These are phyloP conservation scores for Streptanthus diversifolius DNA, from an alignment of 345 rosid genomes.

Conservation along the genomic window DNA sequence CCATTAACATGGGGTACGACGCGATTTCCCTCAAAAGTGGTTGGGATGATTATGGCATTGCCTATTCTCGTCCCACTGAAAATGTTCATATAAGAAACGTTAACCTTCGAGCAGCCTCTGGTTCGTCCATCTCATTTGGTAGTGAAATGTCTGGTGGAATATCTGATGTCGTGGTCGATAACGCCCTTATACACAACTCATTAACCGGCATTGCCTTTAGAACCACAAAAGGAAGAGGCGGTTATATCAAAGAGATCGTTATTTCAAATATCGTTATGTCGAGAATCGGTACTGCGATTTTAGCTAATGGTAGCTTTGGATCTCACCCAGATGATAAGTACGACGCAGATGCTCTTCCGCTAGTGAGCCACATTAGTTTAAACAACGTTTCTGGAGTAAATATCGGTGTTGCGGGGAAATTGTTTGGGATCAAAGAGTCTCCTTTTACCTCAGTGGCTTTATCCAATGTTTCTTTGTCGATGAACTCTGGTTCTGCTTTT, in stretches of 20 bases:
- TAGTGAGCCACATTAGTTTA: constrained; percentile 40
- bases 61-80: constrained; percentile 39
- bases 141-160: constrained; percentile 66
- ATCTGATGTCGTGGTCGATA: constrained; percentile 37
- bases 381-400: constrained; percentile 40
- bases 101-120: constrained; percentile 36
- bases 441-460: constrained; percentile 47
- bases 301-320: constrained; percentile 47
- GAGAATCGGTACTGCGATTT: constrained; percentile 36
- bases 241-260: constrained; percentile 44
- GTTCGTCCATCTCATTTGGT: constrained; percentile 53
- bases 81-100: constrained; percentile 46
- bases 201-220: constrained; percentile 44
- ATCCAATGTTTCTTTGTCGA: constrained; percentile 41
- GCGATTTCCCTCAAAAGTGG: constrained; percentile 60
- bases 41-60: constrained; percentile 66
- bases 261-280: constrained; percentile 41
- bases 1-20: constrained; percentile 54
- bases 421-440: constrained; percentile 44
- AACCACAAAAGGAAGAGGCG: constrained; percentile 56
- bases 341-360: constrained; percentile 44
- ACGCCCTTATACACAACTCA: constrained; percentile 31
- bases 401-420: constrained; percentile 39
- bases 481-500: constrained; percentile 23
- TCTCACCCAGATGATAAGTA: constrained; percentile 51